Evolutionary conservation across 495 filamentous ascomycete genomes (phyloP), one percentile per base, ranked within the genome.

Genomic region (Podospora sp.): DNA sequence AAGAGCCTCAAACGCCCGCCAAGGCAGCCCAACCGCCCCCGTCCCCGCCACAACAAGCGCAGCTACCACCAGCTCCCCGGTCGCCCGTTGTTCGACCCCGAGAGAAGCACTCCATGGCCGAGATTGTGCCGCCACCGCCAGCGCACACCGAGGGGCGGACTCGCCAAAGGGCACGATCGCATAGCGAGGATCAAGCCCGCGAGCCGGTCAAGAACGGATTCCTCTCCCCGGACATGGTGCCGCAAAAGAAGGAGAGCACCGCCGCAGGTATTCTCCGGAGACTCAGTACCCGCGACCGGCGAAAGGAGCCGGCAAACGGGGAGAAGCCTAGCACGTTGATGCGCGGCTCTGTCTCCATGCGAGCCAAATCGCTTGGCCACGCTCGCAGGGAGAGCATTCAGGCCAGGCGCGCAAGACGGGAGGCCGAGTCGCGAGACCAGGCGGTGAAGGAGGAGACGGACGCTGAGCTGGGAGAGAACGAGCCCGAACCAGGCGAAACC

Each of bases 171-270:
- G 93, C 95, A 29, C 82, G 96, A 64, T 98, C 95, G 0, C 96
- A 98, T 73, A 96, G 95, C 51, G 95, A 98, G 77, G 95, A 98
- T 68, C 96, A 99, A 36, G 85, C 94, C 18, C 82, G 88, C 3
- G 91, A 95, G 59, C 85, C 84, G 3, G 80, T 92, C 78, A 92
- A 93, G 77, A 90, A 89, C 72, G 77, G 90, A 20, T 88, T 93
- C 12, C 72, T 75, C 69, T 91, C 71, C 76, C 85, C 86, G 4
- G 91, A 93, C 57, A 87, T 74, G 72, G 62, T 85, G 20, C 84
- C 88, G 0, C 79, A 78, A 35, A 93, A 91, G 79, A 98, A 95
- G 75, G 93, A 96, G 75, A 93, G 92, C 70, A 87, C 92, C 29
- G 92, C 92, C 62, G 91, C 86, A 7, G 91, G 94, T n/a, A 83